Base-by-base conservation (phyloP, 352 stramenopile genomes). In the Phytophthora crassamura region DNA sequence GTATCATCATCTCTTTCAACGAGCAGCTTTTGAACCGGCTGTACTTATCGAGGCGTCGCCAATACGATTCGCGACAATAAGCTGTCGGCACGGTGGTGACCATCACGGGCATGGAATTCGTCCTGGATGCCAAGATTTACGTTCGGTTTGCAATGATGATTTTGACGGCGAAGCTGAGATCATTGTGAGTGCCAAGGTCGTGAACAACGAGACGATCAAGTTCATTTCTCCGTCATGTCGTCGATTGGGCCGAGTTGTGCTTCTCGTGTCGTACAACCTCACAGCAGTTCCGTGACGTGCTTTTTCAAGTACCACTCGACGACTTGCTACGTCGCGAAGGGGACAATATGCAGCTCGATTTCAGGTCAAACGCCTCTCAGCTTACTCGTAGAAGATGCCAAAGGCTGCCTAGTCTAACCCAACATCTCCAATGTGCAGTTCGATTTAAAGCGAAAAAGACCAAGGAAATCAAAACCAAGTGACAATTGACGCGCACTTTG, bases 201-300 rank as follows among this genome's bases (percentile, higher is more conserved):
- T 92, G 2, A 75, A 92, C 32, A 53, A 54, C 33, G 59, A 78
- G 15, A 88, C 78, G 0, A 90, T 92, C 30, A 61, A 76, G 5
- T 90, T 77, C 42, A 55, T 75, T 10, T 71, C 80, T 11, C 84
- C 84, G 8, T 61, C 67, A 1, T 72, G 69, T 2, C 62, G 54
- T 0, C 59, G 70, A 25, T 34, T 77, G 0, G 80, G 81, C 3
- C 71, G 78, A 1, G 78, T 82, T 4, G 62, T 51, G 1, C 67
- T 92, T 8, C 71, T 89, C 34, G 68, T 90, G 4, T 88, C 81
- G 7, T 92, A 92, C 64, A 92, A 92, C 43, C 58, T 89, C n/a
- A 0, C 81, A 90, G 56, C 75, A 92, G 66, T 92, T 79, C 66
- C 86, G 77, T 1, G 72, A 82, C 68, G 1, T 86, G 80, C 42